phyloP scores from a whole-genome alignment of 75 land plant genomes.

The Pinus tabuliformis region DNA sequence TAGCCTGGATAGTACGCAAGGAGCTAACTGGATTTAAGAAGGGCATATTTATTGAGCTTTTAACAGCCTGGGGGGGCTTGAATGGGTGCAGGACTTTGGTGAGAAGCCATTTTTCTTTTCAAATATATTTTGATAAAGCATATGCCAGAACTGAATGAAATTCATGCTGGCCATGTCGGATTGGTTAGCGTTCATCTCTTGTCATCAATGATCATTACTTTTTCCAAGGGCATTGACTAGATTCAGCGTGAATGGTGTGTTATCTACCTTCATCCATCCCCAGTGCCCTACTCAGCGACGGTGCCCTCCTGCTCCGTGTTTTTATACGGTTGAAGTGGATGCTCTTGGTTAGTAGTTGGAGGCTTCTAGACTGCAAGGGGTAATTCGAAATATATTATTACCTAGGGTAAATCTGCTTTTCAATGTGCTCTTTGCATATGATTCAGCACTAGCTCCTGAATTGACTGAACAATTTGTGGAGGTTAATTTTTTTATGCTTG shows the following conservation, averaged over 20 bases:
- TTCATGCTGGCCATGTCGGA: not conserved
- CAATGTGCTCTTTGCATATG: not conserved
- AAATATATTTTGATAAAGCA: not conserved
- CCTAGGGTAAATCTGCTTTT: not conserved
- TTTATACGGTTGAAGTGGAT: not conserved
- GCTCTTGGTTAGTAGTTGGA: not conserved
- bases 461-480: not conserved
- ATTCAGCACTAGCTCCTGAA: not conserved
- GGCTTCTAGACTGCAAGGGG: not conserved
- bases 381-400: not conserved
- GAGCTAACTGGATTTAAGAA: not conserved
- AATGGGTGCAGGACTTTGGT: not conserved
- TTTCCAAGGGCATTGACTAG: not conserved
- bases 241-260: too few species aligned
- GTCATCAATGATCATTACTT: not conserved
- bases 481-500: not conserved
- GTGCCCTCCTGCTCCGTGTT: not conserved
- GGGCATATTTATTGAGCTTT: not conserved
- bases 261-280: not conserved
- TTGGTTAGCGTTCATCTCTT: too few species aligned
- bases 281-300: not conserved
- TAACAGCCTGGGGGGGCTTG: too few species aligned
- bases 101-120: not conserved
- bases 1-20: not conserved
- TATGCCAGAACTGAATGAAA: not conserved